Conservation (phyloP, 768 basidiomycete species). For the Porphyrellus cyaneotinctus region DNA sequence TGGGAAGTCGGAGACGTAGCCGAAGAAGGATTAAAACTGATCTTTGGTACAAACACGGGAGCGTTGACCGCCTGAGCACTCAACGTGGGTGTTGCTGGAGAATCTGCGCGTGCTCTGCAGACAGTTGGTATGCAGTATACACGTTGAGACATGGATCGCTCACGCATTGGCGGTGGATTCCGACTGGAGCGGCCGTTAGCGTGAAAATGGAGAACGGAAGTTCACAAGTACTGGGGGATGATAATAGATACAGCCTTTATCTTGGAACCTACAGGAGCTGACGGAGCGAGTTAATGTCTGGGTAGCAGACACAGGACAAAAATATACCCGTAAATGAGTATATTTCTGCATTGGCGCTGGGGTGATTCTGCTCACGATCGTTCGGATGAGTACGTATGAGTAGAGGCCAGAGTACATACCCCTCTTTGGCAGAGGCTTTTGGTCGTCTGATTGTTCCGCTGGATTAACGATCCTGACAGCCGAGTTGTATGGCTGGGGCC, state of each 20-base stretch:
- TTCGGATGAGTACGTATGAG: conserved; percentile 3
- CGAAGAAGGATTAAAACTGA: conserved; percentile 39
- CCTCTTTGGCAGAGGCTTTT: conserved; percentile 47
- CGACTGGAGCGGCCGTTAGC: conserved; percentile 20
- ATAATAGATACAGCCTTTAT: conserved; percentile 80
- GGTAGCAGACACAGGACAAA: background rate
- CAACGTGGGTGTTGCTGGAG: conserved; percentile 40
- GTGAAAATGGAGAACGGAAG: background rate
- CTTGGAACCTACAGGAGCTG: conserved; percentile 82
- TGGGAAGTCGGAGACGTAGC: conserved; percentile 21
- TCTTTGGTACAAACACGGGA: conserved; percentile 80
- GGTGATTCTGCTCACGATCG: conserved; percentile 47
- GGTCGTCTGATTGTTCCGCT: conserved; percentile 37
- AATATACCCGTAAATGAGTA: conserved; percentile 82
- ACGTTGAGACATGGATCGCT: conserved; percentile 1
- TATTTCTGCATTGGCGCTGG: conserved; percentile 84
- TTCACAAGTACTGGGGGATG: conserved; percentile 68
- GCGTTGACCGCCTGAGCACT: conserved; percentile 74
- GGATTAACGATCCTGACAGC: conserved; percentile 75
- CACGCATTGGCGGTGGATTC: conserved; percentile 27
- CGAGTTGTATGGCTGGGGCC: conserved; percentile 52
- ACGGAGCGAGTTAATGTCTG: background rate
- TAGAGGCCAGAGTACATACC: conserved; percentile 37
- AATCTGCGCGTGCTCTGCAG: conserved; percentile 40
- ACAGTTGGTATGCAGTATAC: conserved; percentile 4